Base-by-base conservation (phyloP, 148 eudicot genomes). In the Diospyros lotus region DNA sequence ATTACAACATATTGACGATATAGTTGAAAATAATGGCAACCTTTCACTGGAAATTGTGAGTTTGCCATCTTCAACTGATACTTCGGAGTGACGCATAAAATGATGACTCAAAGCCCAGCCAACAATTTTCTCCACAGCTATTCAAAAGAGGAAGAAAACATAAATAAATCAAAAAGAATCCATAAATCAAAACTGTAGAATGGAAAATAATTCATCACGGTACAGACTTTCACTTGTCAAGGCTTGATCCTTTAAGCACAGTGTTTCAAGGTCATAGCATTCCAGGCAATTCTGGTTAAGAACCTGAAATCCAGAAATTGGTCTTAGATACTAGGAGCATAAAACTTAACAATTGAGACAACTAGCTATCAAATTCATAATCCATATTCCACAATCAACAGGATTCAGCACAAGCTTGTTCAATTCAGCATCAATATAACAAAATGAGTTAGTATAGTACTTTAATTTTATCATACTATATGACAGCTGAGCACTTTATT, bases 51-150 rank as follows among this genome's bases (percentile, higher is more conserved):
- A 87, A 44, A 95, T 81, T 66, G 75, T 69, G 55, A 91, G 84
- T 82, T 93, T 93, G 14, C 85, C 74, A 77, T 87, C 91, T 75
- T 78, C 82, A n/a, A 75, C 56, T 44, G 82, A 68, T 74, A 78
- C 78, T 75, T 90, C 93, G 76, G 80, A 80, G 70, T 69, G 52
- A 53, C 87, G 81, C 99, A 92, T 95, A 15, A 90, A 86, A 73
- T 93, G 97, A 81, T 91, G 93, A 81, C 91, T 86, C 63, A 89
- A 75, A 77, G 97, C 99, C 99, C 99, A 95, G 18, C 99, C 97
- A 78, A 89, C 60, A 42, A 87, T 80, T 85, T 95, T 90, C 81
- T 94, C 97, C 53, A 81, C 97, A 82, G 83, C 98, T 94, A 74
- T 58, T 68, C 69, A 5, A 62, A 60, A 74, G 56, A 73, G 65